These are phyloP conservation scores for Hanseniaspora occidentalis DNA, from an alignment of 805 yeast species.

Conservation along the genomic window DNA sequence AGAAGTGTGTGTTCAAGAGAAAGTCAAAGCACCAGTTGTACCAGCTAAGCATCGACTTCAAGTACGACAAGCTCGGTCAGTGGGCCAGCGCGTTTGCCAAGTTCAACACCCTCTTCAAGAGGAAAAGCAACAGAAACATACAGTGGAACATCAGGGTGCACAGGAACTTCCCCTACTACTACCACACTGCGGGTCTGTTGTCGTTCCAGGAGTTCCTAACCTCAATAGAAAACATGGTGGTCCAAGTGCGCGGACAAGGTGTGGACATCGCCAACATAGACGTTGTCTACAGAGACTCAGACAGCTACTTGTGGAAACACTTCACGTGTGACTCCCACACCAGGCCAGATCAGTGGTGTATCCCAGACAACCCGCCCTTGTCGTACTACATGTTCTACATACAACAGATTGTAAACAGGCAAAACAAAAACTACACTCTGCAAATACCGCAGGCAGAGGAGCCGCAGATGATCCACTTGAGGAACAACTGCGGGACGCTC, in stretches of 20 bases:
- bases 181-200: too few relatives aligned
- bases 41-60: background rate
- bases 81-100: background rate
- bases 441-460: too few relatives aligned
- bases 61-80: background rate
- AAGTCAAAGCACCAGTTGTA: background rate
- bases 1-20: constrained; percentile 21
- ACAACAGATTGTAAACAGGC: too few relatives aligned
- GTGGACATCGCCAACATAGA: too few relatives aligned
- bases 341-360: constrained; percentile 19
- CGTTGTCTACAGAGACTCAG: constrained; percentile 16
- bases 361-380: constrained; percentile 27
- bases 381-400: constrained; percentile 28
- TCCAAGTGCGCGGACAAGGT: too few relatives aligned
- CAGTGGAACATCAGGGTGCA: constrained; percentile 28
- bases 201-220: too few relatives aligned
- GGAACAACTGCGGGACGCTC: background rate
- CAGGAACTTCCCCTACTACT: constrained; percentile 18
- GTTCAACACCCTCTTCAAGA: background rate
- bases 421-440: too few relatives aligned
- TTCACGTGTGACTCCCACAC: constrained; percentile 11
- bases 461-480: constrained; percentile 6
- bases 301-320: constrained; percentile 18
- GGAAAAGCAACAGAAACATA: constrained; percentile 19
- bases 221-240: too few relatives aligned